phyloP scores from a whole-genome alignment of 257 asterid species.

The Cruciata laevipes region DNA sequence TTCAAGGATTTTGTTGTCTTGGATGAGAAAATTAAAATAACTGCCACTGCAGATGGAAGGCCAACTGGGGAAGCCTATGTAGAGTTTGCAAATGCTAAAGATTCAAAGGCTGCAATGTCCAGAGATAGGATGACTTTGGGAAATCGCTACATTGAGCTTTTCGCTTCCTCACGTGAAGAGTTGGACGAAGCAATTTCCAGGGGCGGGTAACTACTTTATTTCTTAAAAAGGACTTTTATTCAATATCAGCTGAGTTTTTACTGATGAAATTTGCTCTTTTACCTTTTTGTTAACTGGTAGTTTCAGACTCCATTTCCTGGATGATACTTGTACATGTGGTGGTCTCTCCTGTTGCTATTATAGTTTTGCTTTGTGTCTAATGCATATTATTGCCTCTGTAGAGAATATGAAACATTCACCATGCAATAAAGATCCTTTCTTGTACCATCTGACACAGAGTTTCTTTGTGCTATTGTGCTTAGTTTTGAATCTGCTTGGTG shows the following conservation, averaged over 20 bases:
- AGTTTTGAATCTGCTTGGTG: not conserved
- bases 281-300: not conserved
- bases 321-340: not conserved
- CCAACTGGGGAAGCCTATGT: slow-evolving; percentile 95
- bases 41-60: slow-evolving; percentile 73
- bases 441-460: not conserved
- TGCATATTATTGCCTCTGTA: not conserved
- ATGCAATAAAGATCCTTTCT: not conserved
- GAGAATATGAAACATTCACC: not conserved
- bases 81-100: slow-evolving; percentile 80
- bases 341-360: not conserved
- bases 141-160: slow-evolving; percentile 78
- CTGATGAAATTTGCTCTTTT: not conserved
- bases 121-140: slow-evolving; percentile 89
- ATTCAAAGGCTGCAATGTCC: slow-evolving; percentile 80
- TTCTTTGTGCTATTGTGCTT: not conserved
- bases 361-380: not conserved
- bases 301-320: not conserved
- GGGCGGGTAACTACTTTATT: slow-evolving; percentile 57
- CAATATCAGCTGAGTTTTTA: not conserved
- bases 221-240: not conserved
- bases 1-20: slow-evolving; percentile 64
- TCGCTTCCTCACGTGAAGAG: slow-evolving; percentile 82
- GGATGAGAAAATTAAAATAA: slow-evolving; percentile 65
- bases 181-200: slow-evolving; percentile 80